Conservation (phyloP, 176 grass and related monocot genomes). For the Thinopyrum elongatum region DNA sequence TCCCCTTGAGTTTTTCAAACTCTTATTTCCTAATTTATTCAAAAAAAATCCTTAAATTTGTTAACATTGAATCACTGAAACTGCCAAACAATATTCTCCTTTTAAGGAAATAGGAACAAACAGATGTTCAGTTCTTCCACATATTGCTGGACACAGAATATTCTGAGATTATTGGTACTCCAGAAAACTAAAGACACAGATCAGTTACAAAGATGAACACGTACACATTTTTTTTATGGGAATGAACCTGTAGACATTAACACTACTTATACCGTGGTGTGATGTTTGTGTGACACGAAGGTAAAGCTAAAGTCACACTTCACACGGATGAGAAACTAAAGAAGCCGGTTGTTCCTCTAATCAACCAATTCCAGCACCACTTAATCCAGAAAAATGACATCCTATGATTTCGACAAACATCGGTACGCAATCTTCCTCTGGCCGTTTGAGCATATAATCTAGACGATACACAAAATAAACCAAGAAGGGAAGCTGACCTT, state of each 20-base stretch:
- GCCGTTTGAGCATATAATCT: conserved; percentile 4
- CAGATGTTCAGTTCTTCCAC: neutral
- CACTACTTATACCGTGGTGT: neutral
- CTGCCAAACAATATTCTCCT: neutral
- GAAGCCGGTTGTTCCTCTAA: neutral
- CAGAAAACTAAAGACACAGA: neutral
- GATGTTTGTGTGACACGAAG: neutral
- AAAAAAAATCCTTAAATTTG: neutral
- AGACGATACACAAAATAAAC: neutral
- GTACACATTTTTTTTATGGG: neutral
- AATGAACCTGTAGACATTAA: too few species aligned
- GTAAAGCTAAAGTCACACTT: neutral
- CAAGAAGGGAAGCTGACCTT: conserved; percentile 52
- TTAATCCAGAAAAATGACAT: neutral
- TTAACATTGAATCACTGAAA: neutral
- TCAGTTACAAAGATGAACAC: neutral
- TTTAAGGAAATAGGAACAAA: neutral
- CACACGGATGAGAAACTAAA: neutral
- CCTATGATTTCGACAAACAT: neutral
- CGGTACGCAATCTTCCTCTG: neutral
- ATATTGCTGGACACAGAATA: neutral
- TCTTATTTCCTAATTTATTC: neutral
- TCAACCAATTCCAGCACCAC: conserved; percentile 1
- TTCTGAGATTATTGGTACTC: neutral
- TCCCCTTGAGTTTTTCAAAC: neutral